phyloP scores from a whole-genome alignment of 768 basidiomycete species.

The Daedalea quercina region DNA sequence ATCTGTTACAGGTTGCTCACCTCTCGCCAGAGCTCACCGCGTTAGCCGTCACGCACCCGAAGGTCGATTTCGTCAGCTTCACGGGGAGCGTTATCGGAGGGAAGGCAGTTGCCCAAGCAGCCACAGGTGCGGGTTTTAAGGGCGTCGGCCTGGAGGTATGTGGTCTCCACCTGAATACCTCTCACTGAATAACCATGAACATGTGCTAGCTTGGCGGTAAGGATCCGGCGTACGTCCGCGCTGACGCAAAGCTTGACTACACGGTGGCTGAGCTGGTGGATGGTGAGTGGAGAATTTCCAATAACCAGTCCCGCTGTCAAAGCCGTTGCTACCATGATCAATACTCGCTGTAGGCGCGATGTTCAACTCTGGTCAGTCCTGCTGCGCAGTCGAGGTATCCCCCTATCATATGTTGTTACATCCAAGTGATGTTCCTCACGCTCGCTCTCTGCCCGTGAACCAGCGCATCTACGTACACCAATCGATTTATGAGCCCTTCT shows the following conservation, averaged over 20 bases:
- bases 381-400: constrained; percentile 90
- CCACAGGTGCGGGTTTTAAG: constrained; percentile 71
- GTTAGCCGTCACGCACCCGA: constrained; percentile 54
- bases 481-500: constrained; percentile 72
- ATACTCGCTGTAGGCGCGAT: too few relatives aligned
- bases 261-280: constrained; percentile 86
- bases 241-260: constrained; percentile 80
- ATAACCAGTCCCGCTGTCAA: too few relatives aligned
- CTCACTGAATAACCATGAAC: neutral
- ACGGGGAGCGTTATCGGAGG: constrained; percentile 87
- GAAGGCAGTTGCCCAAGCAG: constrained; percentile 62
- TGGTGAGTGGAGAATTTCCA: too few relatives aligned
- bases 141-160: constrained; percentile 79
- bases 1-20: constrained; percentile 72
- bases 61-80: constrained; percentile 81
- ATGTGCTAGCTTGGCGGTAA: constrained; percentile 80
- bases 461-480: constrained; percentile 96
- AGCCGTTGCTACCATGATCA: too few relatives aligned
- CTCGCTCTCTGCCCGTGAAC: too few relatives aligned
- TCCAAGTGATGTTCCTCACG: too few relatives aligned
- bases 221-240: constrained; percentile 92
- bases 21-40: constrained; percentile 57
- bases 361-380: constrained; percentile 98
- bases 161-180: neutral
- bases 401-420: constrained; percentile 9